Base-by-base conservation (phyloP, 1,284 basidiomycete species). In the Mycena sp. region DNA sequence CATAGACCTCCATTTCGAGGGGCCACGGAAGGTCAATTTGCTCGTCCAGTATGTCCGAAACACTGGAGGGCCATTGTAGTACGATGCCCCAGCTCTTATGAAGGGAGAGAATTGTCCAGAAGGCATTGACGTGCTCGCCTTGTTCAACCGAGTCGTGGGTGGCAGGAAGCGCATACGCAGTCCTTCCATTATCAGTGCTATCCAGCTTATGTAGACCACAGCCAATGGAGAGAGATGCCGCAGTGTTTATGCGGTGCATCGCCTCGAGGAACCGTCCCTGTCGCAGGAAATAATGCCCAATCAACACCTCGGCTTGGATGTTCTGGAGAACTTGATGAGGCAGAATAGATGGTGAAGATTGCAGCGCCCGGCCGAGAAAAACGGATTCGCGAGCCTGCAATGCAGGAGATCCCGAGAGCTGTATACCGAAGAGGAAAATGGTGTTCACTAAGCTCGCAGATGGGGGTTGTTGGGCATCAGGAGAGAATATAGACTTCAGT, bases 281-380 rank as follows among this genome's bases (percentile, higher is more conserved):
- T 23, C 75, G 69, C 54, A 81, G 79, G 63, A 83, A 79, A 65
- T 83, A 84, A 43, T 76, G 72, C 0, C 78, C 75, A 37, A 86
- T 70, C 21, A 86, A 73, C 7, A 82, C 72, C 25, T 83, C 81
- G 0, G 84, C 77, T 59, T 86, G 84, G 14, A 85, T 73, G n/a
- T 79, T 73, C 35, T 85, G 77, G 21, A 79, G 65, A 21, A 74
- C 62, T 35, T 75, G 70, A 6, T 76, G 72, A 12, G 67, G 73
- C 67, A 71, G 68, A 29, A 67, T 61, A 19, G 70, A 55, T 41
- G 70, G 51, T 38, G 78, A 61, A 4, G 74, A 72, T 10, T 73
- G 66, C 4, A 77, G 70, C 0, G 77, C 72, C 26, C 73, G 73
- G 5, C 75, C 61, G 2, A 83, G 70, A 48, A 80, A 73, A 0